Evolutionary conservation across 768 basidiomycete species (phyloP), one percentile per base, ranked within the genome.

Genomic region (Bullera alba): DNA sequence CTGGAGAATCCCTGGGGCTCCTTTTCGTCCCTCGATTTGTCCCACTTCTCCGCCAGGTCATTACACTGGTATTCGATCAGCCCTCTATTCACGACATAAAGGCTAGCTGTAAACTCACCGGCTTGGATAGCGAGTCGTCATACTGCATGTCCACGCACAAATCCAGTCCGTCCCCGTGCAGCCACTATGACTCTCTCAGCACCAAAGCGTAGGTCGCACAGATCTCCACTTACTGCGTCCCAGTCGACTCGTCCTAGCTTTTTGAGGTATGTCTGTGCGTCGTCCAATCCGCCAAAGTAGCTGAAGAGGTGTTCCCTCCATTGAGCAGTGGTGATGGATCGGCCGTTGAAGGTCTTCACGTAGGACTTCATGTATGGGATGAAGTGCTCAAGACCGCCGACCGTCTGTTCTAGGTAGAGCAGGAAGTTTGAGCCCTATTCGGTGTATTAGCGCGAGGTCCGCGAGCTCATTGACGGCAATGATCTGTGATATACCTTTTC

Each of bases 371-470:
- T 80, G 63, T 92, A 92, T 0, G 87, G 87, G 17, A 89, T 73
- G 76, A 93, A 89, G 15, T 81, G 79, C 39, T 91, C 82, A 47
- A 88, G 74, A 2, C 87, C 87, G n/a, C 87, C 87, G 0, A 91
- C 75, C 5, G 77, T 82, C 28, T 79, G 75, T 69, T 90, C 91
- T 19, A 96, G 78, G 67, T 87, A 79, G 16, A 92, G 79, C 15
- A 97, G 75, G 60, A 97, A 82, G 68, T 90, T 93, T 5, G 87
- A 79, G 22, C 92, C 92, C 73, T 92, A 87, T n/a, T n/a, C n/a
- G n/a, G n/a, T n/a, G n/a, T n/a, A n/a, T n/a, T n/a, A n/a, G n/a
- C n/a, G n/a, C n/a, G n/a, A n/a, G n/a, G n/a, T n/a, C n/a, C n/a
- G n/a, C n/a, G n/a, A n/a, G n/a, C n/a, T n/a, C n/a, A n/a, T n/a